Base-by-base conservation (phyloP, 305 asterid genomes). In the Solanum chacoense region DNA sequence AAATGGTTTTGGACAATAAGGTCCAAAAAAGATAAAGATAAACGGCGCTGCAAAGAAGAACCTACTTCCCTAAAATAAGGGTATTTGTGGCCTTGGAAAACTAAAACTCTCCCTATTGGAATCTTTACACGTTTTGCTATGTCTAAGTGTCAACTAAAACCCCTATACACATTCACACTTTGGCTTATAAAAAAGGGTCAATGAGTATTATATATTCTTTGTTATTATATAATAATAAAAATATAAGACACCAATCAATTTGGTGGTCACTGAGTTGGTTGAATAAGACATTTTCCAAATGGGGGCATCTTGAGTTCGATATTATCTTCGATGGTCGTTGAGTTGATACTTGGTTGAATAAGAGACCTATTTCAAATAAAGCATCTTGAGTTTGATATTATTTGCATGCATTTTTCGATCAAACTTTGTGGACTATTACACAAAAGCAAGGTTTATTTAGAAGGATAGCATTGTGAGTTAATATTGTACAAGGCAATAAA, bases 21-120 rank as follows among this genome's bases (percentile, higher is more conserved):
- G 81, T 87, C 83, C 88, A 84, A 87, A 71, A 50, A 71, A 28
- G 87, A 65, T 5, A 87, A 89, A 89, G 92, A 29, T 72, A 78
- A 91, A 85, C 88, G 92, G 92, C 90, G 92, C 90, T 36, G 86
- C 38, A 72, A 67, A 32, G 37, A 59, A 28, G 73, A 84, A 26
- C 40, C 42, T 34, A 75, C 14, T 65, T 32, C 92, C 92, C 84
- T 79, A 89, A 78, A 87, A 85, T 79, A 24, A 85, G 91, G 92
- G 84, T 79, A 20, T 45, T 65, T 84, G 35, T 20, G 67, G 11
- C 84, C 84, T 89, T 36, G 92, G 90, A 87, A 89, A 85, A 36
- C 50, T 63, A 75, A 75, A 74, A 8, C 6, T 8, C 78, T 38
- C 72, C 88, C 37, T 69, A 26, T 1, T 63, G 90, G 91, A 91